These are phyloP conservation scores for Colletotrichum sp. DNA, from an alignment of 2,329 filamentous ascomycete species.

Conservation along the genomic window DNA sequence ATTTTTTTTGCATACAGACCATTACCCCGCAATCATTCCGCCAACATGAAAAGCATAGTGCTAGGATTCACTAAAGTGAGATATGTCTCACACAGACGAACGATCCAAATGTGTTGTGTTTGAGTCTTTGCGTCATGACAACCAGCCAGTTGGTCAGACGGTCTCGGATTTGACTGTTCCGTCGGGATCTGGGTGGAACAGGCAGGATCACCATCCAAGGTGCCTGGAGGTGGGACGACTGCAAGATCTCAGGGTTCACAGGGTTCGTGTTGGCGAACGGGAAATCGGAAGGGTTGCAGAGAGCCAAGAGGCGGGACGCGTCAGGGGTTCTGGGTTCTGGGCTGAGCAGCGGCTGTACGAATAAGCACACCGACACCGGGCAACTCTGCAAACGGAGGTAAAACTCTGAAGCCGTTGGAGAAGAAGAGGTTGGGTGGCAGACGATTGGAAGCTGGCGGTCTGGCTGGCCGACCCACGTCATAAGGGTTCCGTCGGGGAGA, in stretches of 20 bases:
- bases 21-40: not conserved
- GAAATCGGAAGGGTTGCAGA: not conserved
- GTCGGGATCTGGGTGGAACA: not conserved
- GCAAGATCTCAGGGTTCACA: not conserved
- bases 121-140: not conserved
- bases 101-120: not conserved
- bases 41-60: not conserved
- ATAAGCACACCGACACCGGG: not conserved
- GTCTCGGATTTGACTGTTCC: not conserved
- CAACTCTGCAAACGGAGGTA: not conserved
- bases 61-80: not conserved
- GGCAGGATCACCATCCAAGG: not conserved
- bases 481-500: not conserved
- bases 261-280: not conserved
- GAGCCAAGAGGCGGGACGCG: not conserved
- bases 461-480: slow-evolving; percentile 7
- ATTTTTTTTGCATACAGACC: not conserved
- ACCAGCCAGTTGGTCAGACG: not conserved
- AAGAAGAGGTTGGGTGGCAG: not conserved
- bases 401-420: not conserved
- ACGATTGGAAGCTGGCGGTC: not conserved
- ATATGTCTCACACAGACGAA: not conserved
- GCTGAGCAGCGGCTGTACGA: not conserved
- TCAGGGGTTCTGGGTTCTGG: not conserved
- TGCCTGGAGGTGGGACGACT: not conserved